Percentiles rank a stretch among this genome's conserved stretches.
These are phyloP conservation scores for Cystobasidium sp. DNA, from an alignment of 1,284 basidiomycete species.

Conservation along the genomic window DNA sequence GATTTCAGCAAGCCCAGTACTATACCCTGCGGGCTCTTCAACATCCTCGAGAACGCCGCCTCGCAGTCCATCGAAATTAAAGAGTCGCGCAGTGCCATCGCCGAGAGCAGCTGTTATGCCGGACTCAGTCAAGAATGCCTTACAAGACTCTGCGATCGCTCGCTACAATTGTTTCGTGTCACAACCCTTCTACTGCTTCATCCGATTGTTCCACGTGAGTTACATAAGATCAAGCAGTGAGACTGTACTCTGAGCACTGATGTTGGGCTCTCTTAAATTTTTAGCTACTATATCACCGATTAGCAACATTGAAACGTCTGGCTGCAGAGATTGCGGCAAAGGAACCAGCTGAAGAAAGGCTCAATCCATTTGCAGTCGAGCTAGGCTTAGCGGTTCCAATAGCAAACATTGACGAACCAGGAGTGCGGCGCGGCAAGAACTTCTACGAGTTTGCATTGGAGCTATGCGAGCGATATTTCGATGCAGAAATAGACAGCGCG, in stretches of 20 bases:
- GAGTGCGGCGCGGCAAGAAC: slow-evolving; percentile 58
- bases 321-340: slow-evolving; percentile 60
- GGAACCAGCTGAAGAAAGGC: slow-evolving; percentile 55
- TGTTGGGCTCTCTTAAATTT: slow-evolving; percentile 36
- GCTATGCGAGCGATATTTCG: slow-evolving; percentile 89
- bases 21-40: slow-evolving; percentile 11
- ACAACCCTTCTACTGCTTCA: slow-evolving; percentile 86
- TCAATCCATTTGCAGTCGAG: slow-evolving; percentile 63
- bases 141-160: not conserved
- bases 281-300: slow-evolving; percentile 82
- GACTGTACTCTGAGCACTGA: slow-evolving; percentile 24
- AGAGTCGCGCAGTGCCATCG: slow-evolving; percentile 17
- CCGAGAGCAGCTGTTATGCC: not conserved
- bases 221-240: slow-evolving; percentile 20
- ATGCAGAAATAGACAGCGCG: slow-evolving; percentile 84
- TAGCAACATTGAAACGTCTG: slow-evolving; percentile 75
- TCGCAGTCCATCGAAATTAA: slow-evolving; percentile 35
- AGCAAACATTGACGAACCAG: slow-evolving; percentile 49
- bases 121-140: not conserved
- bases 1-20: slow-evolving; percentile 32
- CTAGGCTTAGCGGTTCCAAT: slow-evolving; percentile 58
- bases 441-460: slow-evolving; percentile 89
- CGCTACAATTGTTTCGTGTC: slow-evolving; percentile 78
- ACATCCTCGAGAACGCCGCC: not conserved
- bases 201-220: slow-evolving; percentile 83